Conservation (phyloP, 2,329 filamentous ascomycete genomes). For the Aphanocladium album region DNA sequence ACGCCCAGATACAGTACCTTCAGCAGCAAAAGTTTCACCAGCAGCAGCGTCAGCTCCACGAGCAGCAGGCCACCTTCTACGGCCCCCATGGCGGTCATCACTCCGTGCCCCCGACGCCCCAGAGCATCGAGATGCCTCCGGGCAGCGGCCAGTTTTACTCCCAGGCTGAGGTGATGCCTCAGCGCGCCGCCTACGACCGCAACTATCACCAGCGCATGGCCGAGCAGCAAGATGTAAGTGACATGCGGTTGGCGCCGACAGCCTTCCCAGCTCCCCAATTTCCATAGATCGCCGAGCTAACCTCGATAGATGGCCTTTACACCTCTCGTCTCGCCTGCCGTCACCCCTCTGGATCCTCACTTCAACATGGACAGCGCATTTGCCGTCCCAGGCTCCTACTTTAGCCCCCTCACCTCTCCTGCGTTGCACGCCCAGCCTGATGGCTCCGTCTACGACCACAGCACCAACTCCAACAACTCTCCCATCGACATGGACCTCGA, state of each 20-base stretch:
- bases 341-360: conserved; percentile 70
- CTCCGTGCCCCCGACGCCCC: conserved; percentile 73
- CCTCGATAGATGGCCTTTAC: conserved; percentile 65
- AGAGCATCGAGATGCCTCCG: conserved; percentile 71
- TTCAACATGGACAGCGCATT: conserved; percentile 58
- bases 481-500: conserved; percentile 55
- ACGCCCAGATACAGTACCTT: conserved; percentile 61
- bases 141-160: conserved; percentile 54
- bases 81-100: conserved; percentile 41
- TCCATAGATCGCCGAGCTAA: conserved; percentile 6
- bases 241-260: neutral
- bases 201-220: conserved; percentile 61
- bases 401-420: conserved; percentile 78
- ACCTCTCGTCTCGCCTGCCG: conserved; percentile 76
- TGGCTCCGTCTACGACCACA: conserved; percentile 40
- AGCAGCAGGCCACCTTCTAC: conserved; percentile 54
- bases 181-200: conserved; percentile 58
- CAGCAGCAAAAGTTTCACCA: conserved; percentile 60
- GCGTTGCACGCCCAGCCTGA: conserved; percentile 70
- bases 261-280: too few relatives aligned
- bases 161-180: conserved; percentile 46
- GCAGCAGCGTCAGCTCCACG: conserved; percentile 53
- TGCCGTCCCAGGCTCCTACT: conserved; percentile 66
- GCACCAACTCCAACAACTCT: conserved; percentile 44
- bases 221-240: conserved; percentile 61